phyloP scores from a whole-genome alignment of 2,329 filamentous ascomycete genomes.

The Stagonosporopsis vannaccii region DNA sequence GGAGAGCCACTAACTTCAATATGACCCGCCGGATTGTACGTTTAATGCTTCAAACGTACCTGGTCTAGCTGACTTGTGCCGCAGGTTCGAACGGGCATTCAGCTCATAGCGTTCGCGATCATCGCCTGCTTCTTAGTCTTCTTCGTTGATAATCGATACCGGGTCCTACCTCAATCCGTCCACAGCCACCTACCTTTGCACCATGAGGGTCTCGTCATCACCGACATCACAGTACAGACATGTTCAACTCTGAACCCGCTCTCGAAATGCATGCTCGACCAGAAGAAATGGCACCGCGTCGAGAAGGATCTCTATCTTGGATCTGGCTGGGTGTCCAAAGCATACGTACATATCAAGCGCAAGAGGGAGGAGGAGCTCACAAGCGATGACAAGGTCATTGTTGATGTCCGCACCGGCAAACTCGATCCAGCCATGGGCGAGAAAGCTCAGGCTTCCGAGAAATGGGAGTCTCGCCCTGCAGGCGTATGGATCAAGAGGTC shows the following conservation, averaged over 20 bases:
- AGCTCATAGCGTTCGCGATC: conserved; percentile 72
- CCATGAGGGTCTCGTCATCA: conserved; percentile 83
- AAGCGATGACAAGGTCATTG: conserved; percentile 76
- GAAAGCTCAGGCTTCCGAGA: conserved; percentile 63
- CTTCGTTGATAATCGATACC: conserved; percentile 87
- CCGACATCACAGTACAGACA: conserved; percentile 79
- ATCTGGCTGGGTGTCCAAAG: conserved; percentile 74
- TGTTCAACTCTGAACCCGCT: conserved; percentile 79
- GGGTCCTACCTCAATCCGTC: conserved; percentile 82
- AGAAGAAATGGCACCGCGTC: conserved; percentile 78
- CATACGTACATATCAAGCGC: conserved; percentile 81
- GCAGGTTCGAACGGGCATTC: conserved; percentile 69
- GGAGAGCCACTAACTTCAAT: conserved; percentile 19
- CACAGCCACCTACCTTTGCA: conserved; percentile 85
- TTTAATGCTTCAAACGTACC: background rate
- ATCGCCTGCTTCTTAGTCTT: conserved; percentile 74
- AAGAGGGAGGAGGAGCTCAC: conserved; percentile 86
- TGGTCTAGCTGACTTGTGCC: background rate
- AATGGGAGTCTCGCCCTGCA: conserved; percentile 79
- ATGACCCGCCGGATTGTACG: conserved; percentile 53
- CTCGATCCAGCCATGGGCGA: conserved; percentile 70
- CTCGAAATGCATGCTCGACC: conserved; percentile 77
- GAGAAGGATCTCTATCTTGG: conserved; percentile 89
- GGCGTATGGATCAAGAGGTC: conserved; percentile 86
- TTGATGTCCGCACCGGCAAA: conserved; percentile 78